phyloP scores from a whole-genome alignment of 208 protist genomes.

The Leptomonas pyrrhocoris region DNA sequence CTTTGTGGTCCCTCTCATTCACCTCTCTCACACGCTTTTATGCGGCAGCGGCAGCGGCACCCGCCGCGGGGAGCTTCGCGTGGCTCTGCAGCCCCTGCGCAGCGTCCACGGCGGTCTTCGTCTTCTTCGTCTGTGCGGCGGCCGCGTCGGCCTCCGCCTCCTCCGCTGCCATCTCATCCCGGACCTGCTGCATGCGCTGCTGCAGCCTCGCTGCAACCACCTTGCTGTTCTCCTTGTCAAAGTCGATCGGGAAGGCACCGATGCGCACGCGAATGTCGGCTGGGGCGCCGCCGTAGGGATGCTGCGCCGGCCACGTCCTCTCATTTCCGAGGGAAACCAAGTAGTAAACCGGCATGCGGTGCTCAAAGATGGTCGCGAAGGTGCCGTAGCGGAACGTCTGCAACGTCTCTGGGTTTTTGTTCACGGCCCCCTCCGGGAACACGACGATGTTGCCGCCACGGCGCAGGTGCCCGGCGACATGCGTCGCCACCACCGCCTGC shows the following conservation, averaged over 20 bases:
- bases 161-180: conserved; percentile 40
- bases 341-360: conserved; percentile 52
- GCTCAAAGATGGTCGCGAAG: conserved; percentile 58
- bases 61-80: not conserved
- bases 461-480: conserved; percentile 39
- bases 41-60: not conserved
- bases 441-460: conserved; percentile 48
- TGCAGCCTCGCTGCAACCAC: conserved; percentile 36
- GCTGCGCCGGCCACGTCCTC: conserved; percentile 48
- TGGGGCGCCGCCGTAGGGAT: conserved; percentile 42
- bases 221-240: conserved; percentile 32
- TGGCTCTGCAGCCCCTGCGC: conserved; percentile 11
- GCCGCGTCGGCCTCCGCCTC: conserved; percentile 1
- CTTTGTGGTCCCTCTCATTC: too few relatives aligned
- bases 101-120: not conserved
- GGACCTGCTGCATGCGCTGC: conserved; percentile 39
- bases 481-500: conserved; percentile 43
- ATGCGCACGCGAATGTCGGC: conserved; percentile 52
- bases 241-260: conserved; percentile 40
- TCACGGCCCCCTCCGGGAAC: conserved; percentile 69
- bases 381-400: conserved; percentile 62
- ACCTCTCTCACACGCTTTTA: too few relatives aligned
- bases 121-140: not conserved
- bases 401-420: conserved; percentile 50
- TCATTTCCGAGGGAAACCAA: conserved; percentile 53